A percentile compares a stretch with the other conserved stretches of the same genome.
Conservation (phyloP, 176 grass and related monocot genomes). For the Ensete glaucum region DNA sequence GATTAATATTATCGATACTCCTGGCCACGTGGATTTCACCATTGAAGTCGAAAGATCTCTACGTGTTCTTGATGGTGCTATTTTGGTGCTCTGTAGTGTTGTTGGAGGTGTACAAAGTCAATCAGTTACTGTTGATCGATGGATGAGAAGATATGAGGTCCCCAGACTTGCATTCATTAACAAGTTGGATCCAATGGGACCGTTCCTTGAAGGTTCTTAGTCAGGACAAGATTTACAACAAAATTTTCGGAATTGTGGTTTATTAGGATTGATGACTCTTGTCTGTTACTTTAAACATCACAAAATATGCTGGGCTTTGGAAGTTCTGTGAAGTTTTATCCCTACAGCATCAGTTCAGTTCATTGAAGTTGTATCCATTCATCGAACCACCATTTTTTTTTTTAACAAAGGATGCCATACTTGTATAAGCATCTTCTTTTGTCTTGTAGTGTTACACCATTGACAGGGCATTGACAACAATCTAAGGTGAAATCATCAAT, state of each 20-base stretch:
- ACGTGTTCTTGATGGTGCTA: constrained; percentile 93
- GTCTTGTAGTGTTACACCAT: neutral
- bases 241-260: no score
- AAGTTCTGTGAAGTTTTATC: no score
- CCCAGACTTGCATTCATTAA: constrained; percentile 96
- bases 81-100: constrained; percentile 97
- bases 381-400: no score
- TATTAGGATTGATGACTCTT: no score
- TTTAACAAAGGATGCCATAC: no score
- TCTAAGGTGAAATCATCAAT: neutral
- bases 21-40: constrained; percentile 95
- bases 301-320: no score
- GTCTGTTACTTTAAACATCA: no score
- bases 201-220: constrained; percentile 97
- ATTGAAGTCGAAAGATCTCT: constrained; percentile 98
- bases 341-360: no score
- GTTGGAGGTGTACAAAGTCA: constrained; percentile 98
- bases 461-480: neutral
- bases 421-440: neutral
- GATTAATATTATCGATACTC: constrained; percentile 97
- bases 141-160: constrained; percentile 94
- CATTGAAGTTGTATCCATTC: no score
- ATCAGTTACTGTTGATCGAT: constrained; percentile 92
- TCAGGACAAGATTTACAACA: constrained; percentile 24
- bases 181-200: constrained; percentile 93